phyloP scores from a whole-genome alignment of 805 yeast species.

The Komagataella pseudopastoris region DNA sequence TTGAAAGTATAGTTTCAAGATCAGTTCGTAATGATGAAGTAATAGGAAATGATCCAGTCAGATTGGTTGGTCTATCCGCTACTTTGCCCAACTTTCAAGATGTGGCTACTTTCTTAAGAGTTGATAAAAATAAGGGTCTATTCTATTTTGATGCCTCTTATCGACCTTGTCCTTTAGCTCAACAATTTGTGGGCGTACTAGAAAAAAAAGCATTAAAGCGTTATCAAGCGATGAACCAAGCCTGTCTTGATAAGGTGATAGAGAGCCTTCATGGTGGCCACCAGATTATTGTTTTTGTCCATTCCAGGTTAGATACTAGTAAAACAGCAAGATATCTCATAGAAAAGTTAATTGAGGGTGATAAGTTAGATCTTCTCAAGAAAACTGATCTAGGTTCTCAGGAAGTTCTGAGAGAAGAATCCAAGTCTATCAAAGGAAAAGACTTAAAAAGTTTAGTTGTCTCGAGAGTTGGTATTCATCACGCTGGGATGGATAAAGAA shows the following conservation, averaged over 20 bases:
- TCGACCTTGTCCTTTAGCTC: constrained; percentile 88
- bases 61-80: constrained; percentile 84
- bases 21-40: constrained; percentile 36
- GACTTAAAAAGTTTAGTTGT: constrained; percentile 48
- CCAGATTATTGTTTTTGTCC: constrained; percentile 95
- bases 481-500: constrained; percentile 68
- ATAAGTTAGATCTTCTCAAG: constrained; percentile 26
- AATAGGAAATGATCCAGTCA: constrained; percentile 26
- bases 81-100: constrained; percentile 83
- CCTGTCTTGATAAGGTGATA: constrained; percentile 63
- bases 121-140: constrained; percentile 41
- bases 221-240: constrained; percentile 76
- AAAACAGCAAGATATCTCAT: constrained; percentile 67
- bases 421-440: constrained; percentile 37
- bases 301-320: constrained; percentile 85
- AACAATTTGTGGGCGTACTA: constrained; percentile 78
- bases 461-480: constrained; percentile 78
- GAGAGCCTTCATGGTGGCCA: constrained; percentile 56
- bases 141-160: constrained; percentile 75
- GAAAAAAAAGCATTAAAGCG: constrained; percentile 72
- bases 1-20: constrained; percentile 80
- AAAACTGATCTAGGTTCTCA: constrained; percentile 40
- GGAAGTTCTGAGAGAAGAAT: constrained; percentile 53
- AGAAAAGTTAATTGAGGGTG: constrained; percentile 45
- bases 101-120: constrained; percentile 72